phyloP scores from a whole-genome alignment of 768 basidiomycete genomes.

The Leucosporidium yakuticum region DNA sequence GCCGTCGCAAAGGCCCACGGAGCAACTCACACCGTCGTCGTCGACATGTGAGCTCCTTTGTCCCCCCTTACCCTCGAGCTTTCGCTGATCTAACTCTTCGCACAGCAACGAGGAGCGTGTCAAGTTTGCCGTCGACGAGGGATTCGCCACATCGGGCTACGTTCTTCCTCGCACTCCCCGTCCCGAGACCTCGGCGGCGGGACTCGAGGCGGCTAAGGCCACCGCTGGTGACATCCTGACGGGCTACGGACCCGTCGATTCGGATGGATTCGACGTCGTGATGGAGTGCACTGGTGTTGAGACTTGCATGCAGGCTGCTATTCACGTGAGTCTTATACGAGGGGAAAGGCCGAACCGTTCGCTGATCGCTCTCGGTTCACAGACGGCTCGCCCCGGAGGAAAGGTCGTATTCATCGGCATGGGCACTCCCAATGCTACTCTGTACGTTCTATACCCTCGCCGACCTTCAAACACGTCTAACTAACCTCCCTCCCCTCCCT shows the following conservation, averaged over 20 bases:
- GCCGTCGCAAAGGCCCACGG: slow-evolving; percentile 50
- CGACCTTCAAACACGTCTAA: background rate
- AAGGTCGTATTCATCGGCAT: slow-evolving; percentile 93
- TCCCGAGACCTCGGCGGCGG: slow-evolving; percentile 29
- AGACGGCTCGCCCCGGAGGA: slow-evolving; percentile 78
- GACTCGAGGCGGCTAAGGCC: slow-evolving; percentile 40
- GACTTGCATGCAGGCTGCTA: slow-evolving; percentile 80
- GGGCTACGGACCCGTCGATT: slow-evolving; percentile 1
- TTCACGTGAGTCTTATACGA: slow-evolving; percentile 59
- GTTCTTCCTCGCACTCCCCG: slow-evolving; percentile 54
- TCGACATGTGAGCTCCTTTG: slow-evolving; percentile 57
- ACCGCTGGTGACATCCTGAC: slow-evolving; percentile 48
- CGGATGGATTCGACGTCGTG: slow-evolving; percentile 81
- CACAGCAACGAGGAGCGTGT: slow-evolving; percentile 61
- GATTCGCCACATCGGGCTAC: slow-evolving; percentile 69
- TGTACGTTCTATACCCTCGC: slow-evolving; percentile 40
- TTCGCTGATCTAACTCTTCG: background rate
- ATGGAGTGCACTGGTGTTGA: slow-evolving; percentile 96
- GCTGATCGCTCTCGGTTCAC: slow-evolving; percentile 17
- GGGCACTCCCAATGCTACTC: slow-evolving; percentile 73
- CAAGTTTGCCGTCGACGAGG: slow-evolving; percentile 65
- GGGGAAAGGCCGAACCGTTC: background rate
- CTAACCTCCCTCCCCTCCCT: background rate
- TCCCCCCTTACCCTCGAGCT: no score
- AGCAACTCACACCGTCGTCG: slow-evolving; percentile 63